phyloP scores from a whole-genome alignment of 1,139 yeast genomes.

The Magnusiomyces suaveolens region DNA sequence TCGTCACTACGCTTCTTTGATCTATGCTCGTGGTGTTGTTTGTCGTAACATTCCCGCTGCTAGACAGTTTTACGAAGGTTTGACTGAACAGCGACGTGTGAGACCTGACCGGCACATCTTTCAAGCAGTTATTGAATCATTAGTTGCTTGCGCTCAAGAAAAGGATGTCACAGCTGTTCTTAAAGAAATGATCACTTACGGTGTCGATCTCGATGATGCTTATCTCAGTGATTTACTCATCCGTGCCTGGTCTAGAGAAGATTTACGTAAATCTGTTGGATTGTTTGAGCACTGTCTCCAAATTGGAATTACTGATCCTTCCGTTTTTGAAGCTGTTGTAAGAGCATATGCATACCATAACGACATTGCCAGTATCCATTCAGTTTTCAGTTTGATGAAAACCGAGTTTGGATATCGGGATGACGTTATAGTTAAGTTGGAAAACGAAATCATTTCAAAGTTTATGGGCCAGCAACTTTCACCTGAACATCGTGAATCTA shows the following conservation, averaged over 20 bases:
- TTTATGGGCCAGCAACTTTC: neutral
- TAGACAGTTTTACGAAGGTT: constrained; percentile 28
- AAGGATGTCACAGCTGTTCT: constrained; percentile 28
- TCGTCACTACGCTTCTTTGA: constrained; percentile 35
- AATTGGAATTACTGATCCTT: constrained; percentile 28
- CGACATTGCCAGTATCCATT: constrained; percentile 23
- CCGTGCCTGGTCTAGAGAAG: constrained; percentile 33
- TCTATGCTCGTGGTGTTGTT: constrained; percentile 35
- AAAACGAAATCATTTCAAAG: neutral
- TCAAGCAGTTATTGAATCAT: constrained; percentile 35
- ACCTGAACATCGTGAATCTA: neutral
- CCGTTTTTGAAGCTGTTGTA: constrained; percentile 32
- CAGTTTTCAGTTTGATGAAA: constrained; percentile 25
- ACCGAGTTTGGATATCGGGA: constrained; percentile 27
- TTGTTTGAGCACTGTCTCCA: constrained; percentile 28
- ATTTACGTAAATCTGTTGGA: constrained; percentile 27
- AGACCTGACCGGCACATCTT: constrained; percentile 34
- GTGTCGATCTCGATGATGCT: constrained; percentile 29
- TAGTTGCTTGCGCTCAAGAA: constrained; percentile 29
- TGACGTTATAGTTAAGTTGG: constrained; percentile 19
- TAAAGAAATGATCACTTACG: constrained; percentile 30
- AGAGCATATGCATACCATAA: constrained; percentile 29
- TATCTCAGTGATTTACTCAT: constrained; percentile 33
- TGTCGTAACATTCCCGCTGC: constrained; percentile 30
- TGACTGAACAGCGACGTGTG: constrained; percentile 25